Conservation (phyloP, 495 filamentous ascomycete species). For the Podospora didyma region DNA sequence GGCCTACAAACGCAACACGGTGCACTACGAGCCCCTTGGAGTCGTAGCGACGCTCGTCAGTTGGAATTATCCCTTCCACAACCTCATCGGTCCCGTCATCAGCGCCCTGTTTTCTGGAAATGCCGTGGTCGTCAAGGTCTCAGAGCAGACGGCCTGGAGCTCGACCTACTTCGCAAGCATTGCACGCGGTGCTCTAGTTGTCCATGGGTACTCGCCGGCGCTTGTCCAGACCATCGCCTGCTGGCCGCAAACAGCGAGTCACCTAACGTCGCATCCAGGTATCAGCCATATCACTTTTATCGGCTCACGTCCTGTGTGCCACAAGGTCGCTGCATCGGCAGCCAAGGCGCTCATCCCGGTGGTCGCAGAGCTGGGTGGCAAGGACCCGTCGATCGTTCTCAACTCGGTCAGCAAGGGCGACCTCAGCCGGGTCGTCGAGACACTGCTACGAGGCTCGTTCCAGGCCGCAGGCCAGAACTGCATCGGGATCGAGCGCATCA, state of each 20-base stretch:
- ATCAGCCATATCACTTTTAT: slow-evolving; percentile 97
- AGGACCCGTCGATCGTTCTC: slow-evolving; percentile 90
- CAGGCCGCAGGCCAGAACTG: slow-evolving; percentile 98
- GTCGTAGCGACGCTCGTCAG: slow-evolving; percentile 89
- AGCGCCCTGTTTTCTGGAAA: slow-evolving; percentile 91
- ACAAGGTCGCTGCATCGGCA: slow-evolving; percentile 80
- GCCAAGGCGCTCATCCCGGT: slow-evolving; percentile 80
- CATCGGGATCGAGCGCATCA: slow-evolving; percentile 91
- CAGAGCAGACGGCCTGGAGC: slow-evolving; percentile 91
- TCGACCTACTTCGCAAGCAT: slow-evolving; percentile 75
- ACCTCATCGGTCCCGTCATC: slow-evolving; percentile 87
- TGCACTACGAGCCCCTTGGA: slow-evolving; percentile 87
- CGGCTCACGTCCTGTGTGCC: slow-evolving; percentile 80
- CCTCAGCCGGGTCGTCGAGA: slow-evolving; percentile 65
- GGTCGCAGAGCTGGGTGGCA: slow-evolving; percentile 87
- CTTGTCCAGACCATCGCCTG: slow-evolving; percentile 83
- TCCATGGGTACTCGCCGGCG: slow-evolving; percentile 78
- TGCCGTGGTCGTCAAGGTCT: slow-evolving; percentile 84
- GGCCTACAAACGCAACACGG: slow-evolving; percentile 91
- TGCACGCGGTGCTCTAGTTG: slow-evolving; percentile 68
- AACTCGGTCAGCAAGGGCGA: slow-evolving; percentile 64
- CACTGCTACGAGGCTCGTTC: slow-evolving; percentile 88
- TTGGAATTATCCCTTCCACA: slow-evolving; percentile 98
- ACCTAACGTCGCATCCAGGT: slow-evolving; percentile 80
- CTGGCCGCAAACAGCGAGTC: slow-evolving; percentile 75